Evolutionary conservation across 78 protist genomes (phyloP), one percentile per base, ranked within the genome.

Genomic region (Dictyostelium capitatum): DNA sequence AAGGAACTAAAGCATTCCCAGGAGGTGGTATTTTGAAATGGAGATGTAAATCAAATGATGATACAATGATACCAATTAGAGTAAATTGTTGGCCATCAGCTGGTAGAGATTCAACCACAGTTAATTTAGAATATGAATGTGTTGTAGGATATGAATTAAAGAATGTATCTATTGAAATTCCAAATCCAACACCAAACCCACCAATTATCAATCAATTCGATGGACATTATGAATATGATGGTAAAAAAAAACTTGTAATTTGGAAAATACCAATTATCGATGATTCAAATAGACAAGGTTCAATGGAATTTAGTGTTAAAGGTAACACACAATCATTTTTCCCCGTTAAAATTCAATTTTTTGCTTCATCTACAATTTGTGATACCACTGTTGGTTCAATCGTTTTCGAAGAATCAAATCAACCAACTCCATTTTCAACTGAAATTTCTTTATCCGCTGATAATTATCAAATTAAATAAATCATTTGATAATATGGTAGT

Each of bases 261-360:
- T 93, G 96, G 96, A 75, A 84, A 83, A 80, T 93, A 17, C 96
- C 96, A 25, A 9, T 57, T 32, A 72, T 93, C 70, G 87, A 78
- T 32, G 89, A 62, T 3, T 69, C 92, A 14, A 83, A 78, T 59
- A 51, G 83, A 59, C 37, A 72, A 15, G 96, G 96, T 17, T 67
- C 91, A 3, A 43, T 93, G 80, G 96, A 84, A 59, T 93, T 93
- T 70, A 74, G 93, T 12, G 91, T 79, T 46, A 78, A 78, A 43
- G 92, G 92, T 41, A 65, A 62, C 11, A n/a, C 65, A 0, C 20
- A 59, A 10, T 20, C 50, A 12, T 93, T 93, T 75, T 84, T 85
- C 82, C 96, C 96, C 15, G 80, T 93, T 3, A 37, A 81, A 25
- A 56, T 91, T 46, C 43, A 48, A 50, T 91, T 91, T 25, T 41